Base-by-base conservation (phyloP, 495 filamentous ascomycete species). In the Hypomontagnella monticulosa region DNA sequence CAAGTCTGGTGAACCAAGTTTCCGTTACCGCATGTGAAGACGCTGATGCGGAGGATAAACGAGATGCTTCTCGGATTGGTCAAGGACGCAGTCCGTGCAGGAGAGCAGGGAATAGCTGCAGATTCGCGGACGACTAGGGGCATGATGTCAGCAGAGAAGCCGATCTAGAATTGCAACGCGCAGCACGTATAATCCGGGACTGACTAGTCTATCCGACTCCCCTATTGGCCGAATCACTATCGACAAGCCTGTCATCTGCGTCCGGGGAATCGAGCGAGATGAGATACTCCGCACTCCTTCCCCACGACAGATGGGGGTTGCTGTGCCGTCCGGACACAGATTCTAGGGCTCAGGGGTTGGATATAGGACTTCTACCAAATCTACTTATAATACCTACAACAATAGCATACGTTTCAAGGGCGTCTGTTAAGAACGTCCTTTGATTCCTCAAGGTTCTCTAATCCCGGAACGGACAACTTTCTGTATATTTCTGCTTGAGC, bases 381-480 rank as follows among this genome's bases (percentile, higher is more conserved):
- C 19, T 53, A 18, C n/a, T 56, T 56, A 56, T 56, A 46, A 56
- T 56, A 46, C 44, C 12, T 33, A 46, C 38, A n/a, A 14, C 10
- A 27, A 37, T 15, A 23, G 1, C n/a, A 33, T 9, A 56, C 41
- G 30, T 10, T n/a, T 14, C 18, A 3, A 20, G 30, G 40, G 40
- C 14, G 41, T 33, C 30, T 20, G 8, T 14, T 27, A 27, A 46
- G 40, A 27, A 27, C 2, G 11, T 18, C 38, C 16, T 20, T 34
- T 44, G 27, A 56, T 6, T 23, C 11, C 37, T 23, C 33, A 9
- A 36, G 18, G 15, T 42, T n/a, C 8, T 2, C 18, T 54, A 41
- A 18, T 41, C 50, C 15, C 20, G 5, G 50, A 18, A 42, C 9
- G 1, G 9, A 27, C 18, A 6, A 18, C 9, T 41, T 9, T 30